Evolutionary conservation across 1,284 basidiomycete species (phyloP), one percentile per base, ranked within the genome.

Genomic region (Pseudozyma hubeiensis): DNA sequence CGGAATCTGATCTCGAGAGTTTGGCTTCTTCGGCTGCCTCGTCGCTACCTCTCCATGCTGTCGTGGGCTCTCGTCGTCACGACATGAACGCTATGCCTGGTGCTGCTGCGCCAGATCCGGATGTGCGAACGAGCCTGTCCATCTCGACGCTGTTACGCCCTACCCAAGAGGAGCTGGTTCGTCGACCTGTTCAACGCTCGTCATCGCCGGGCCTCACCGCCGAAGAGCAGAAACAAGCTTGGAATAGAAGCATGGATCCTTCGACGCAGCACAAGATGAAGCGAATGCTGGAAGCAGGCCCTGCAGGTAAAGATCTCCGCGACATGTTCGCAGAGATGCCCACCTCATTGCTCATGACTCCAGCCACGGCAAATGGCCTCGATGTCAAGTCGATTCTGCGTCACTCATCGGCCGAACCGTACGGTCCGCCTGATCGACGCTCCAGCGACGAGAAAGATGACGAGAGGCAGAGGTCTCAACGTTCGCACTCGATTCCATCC

Each of bases 241-340:
- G 72, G 72, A 62, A 66, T 13, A 55, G 64, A 14, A 57, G 46
- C 29, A 55, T 75, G 60, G 66, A 75, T 45, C 35, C 37, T 1
- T 34, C 53, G 33, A 66, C 53, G 56, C 72, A 75, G 48, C 41
- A 55, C 43, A 62, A 63, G 56, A 61, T 75, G 58, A 54, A 55
- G 40, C 43, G 61, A 31, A 65, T 75, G 63, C 53, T 75, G 40
- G 63, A 75, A 55, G 66, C 66, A 1, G 72, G 72, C 5, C 66
- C 66, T 1, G 41, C 66, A 17, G 66, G 44, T 2, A 45, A 39
- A 30, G 72, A 75, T 29, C 63, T 75, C 30, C 64, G 43, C 47
- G 72, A 75, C 33, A 55, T 69, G 33, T 69, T 70, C 49, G 68
- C 64, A 17, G 73, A 75, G 41, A 57, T 64, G 48, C 73, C 73